Percentiles rank a stretch among this genome's conserved stretches.
Evolutionary conservation across 441 rosid species (phyloP).

Genomic region (Populus hybrid): DNA sequence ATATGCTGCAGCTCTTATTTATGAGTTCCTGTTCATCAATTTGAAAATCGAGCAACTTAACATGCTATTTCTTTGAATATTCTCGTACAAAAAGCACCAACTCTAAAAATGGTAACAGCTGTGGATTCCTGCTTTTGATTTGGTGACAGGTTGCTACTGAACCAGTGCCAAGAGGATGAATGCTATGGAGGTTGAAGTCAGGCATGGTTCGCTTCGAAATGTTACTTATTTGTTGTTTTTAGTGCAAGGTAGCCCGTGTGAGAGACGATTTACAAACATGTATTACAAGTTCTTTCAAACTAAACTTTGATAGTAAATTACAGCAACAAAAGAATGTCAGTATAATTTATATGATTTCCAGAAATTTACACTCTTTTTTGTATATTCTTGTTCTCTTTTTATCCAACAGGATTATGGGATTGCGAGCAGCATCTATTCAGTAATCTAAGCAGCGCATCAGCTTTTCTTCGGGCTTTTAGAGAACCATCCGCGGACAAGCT

Average conservation of each 20-base stretch:
- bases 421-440: slow-evolving; percentile 59
- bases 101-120: neutral
- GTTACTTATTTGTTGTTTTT: neutral
- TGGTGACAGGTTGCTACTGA: neutral
- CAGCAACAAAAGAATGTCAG: slow-evolving; percentile 15
- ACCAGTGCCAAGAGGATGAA: neutral
- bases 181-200: neutral
- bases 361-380: slow-evolving; percentile 31
- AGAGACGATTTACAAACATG: neutral
- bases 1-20: neutral
- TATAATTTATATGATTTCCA: slow-evolving; percentile 17
- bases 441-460: slow-evolving; percentile 63
- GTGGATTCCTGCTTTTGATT: neutral
- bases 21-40: neutral
- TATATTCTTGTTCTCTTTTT: slow-evolving; percentile 1
- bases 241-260: neutral
- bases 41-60: neutral
- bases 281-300: neutral
- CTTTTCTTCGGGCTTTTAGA: slow-evolving; percentile 58
- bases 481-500: slow-evolving; percentile 58
- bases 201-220: neutral
- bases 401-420: slow-evolving; percentile 36
- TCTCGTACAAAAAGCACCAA: neutral
- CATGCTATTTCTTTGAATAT: neutral
- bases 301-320: slow-evolving; percentile 14